Evolutionary conservation across 805 yeast genomes (phyloP), one percentile per base, ranked within the genome.

Genomic region (Cyberlindnera euphorbiiphila): DNA sequence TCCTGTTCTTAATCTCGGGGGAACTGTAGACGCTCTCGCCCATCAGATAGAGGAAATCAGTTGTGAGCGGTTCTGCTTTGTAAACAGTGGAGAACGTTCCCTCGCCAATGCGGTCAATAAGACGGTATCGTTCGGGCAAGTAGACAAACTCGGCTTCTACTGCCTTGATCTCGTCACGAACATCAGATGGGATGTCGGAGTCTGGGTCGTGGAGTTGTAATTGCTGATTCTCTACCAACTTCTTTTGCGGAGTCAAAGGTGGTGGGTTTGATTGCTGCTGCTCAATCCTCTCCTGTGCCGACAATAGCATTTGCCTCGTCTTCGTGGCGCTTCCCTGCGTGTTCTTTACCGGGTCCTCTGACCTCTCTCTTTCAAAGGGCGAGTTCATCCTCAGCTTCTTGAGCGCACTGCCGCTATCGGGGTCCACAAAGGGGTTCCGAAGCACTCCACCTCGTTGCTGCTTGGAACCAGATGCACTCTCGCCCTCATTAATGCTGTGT

Each of bases 21-120:
- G 57, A 50, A 62, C 72, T 49, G 54, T 14, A 59, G 46, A 24
- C 56, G 47, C 26, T 37, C 30, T 54, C 62, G 3, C 63, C 64
- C 48, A 57, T 57, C n/a, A 61, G 31, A 38, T 64, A 65, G 16
- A 46, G 46, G 5, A 62, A 60, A 12, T 57, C 57, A 38, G 53
- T 37, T 32, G 43, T 53, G 4, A 61, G 50, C 46, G 82, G 81
- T 24, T 66, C 62, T 0, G 95, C 95, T 53, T 76, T 79, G 65
- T 79, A 85, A 8, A 91, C 98, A 11, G 76, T 72, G 5, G 96
- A 86, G 57, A 91, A 89, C 0, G 97, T 96, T 6, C 98, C 98
- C 55, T 83, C 89, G 0, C 93, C 91, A 24, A 83, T 69, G 36
- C 61, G 58, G 33, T 64, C 68, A 31, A 64, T 40, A 9, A 66